These are phyloP conservation scores for Kodamaea sp. DNA, from an alignment of 1,139 yeast species.

Conservation along the genomic window DNA sequence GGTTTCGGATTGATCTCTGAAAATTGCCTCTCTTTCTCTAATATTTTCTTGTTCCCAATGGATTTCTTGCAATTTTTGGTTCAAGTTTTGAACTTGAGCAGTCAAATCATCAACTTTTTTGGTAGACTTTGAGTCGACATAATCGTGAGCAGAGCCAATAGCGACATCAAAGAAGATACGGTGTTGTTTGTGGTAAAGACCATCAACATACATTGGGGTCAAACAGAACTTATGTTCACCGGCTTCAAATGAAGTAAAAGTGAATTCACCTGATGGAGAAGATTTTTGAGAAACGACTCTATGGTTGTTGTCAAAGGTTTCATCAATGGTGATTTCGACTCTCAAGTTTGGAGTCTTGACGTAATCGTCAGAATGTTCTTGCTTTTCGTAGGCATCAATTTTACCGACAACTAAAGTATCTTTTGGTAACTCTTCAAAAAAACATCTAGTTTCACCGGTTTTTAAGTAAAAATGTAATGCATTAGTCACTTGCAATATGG, in stretches of 20 bases:
- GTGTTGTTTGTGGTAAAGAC: slow-evolving; percentile 31
- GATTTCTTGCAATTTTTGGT: slow-evolving; percentile 41
- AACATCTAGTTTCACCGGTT: slow-evolving; percentile 46
- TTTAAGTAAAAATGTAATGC: slow-evolving; percentile 47
- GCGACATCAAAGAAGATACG: slow-evolving; percentile 47
- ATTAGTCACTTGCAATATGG: slow-evolving; percentile 13
- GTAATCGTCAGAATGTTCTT: slow-evolving; percentile 30
- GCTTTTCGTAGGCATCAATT: slow-evolving; percentile 40
- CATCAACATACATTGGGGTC: slow-evolving; percentile 41
- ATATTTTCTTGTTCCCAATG: slow-evolving; percentile 46
- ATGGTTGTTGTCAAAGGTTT: slow-evolving; percentile 48
- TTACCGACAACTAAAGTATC: slow-evolving; percentile 45
- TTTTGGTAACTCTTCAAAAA: slow-evolving; percentile 42
- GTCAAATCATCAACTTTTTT: slow-evolving; percentile 44
- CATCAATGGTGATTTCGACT: slow-evolving; percentile 42
- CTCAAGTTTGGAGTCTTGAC: slow-evolving; percentile 29
- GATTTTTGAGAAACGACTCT: slow-evolving; percentile 42
- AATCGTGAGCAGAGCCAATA: slow-evolving; percentile 46
- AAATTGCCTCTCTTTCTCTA: slow-evolving; percentile 46
- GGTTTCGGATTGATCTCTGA: slow-evolving; percentile 46
- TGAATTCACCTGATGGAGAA: slow-evolving; percentile 38
- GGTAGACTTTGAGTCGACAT: slow-evolving; percentile 46
- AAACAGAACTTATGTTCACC: slow-evolving; percentile 51
- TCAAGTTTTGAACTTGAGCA: slow-evolving; percentile 35
- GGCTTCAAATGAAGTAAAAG: slow-evolving; percentile 30